Conservation (phyloP, 768 basidiomycete species). For the Scleroderma citrinum region DNA sequence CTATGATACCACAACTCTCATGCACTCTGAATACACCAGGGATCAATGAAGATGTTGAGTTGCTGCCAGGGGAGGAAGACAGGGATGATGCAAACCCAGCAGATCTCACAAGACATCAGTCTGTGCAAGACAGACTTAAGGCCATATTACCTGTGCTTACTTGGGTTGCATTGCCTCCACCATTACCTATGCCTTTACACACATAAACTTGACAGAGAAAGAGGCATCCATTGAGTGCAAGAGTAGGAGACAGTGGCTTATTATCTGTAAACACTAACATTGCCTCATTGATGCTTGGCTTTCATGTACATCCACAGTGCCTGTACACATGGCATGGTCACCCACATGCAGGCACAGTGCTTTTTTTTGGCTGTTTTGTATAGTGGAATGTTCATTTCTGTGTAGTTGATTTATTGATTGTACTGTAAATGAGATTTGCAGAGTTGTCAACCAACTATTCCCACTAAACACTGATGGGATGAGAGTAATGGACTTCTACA, state of each 20-base stretch:
- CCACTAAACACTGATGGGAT: no score
- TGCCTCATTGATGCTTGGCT: slow-evolving; percentile 22
- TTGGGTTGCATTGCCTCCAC: slow-evolving; percentile 35
- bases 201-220: slow-evolving; percentile 29
- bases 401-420: no score
- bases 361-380: no score
- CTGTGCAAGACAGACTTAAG: slow-evolving; percentile 43
- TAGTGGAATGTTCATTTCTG: no score
- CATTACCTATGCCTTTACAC: slow-evolving; percentile 28
- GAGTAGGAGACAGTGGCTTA: slow-evolving; percentile 43
- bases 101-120: slow-evolving; percentile 33
- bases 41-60: slow-evolving; percentile 65
- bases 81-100: slow-evolving; percentile 34
- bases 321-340: no score
- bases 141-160: slow-evolving; percentile 43
- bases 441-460: no score
- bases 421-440: no score
- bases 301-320: no score
- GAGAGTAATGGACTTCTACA: no score
- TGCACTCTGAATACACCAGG: slow-evolving; percentile 61
- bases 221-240: slow-evolving; percentile 27
- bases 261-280: slow-evolving; percentile 36
- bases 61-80: slow-evolving; percentile 36
- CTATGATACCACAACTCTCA: slow-evolving; percentile 51
- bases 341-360: no score